These are phyloP conservation scores for Cichorium intybus DNA, from an alignment of 140 eudicot genomes.

Conservation along the genomic window DNA sequence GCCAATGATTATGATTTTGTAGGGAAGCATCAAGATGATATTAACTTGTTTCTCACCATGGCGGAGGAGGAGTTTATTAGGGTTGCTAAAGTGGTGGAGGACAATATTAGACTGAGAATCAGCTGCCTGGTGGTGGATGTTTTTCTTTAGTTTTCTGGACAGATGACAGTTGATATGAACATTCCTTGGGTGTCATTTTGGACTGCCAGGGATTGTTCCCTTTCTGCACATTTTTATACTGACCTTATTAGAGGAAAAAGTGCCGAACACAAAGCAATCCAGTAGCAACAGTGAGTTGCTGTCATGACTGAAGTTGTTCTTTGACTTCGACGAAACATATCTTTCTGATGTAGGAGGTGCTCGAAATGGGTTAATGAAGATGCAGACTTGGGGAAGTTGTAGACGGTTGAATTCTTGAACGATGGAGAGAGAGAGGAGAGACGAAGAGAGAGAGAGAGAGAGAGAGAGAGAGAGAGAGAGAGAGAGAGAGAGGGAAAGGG, in stretches of 20 bases:
- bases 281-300: too few species aligned
- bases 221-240: slow-evolving; percentile 48
- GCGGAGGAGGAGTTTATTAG: slow-evolving; percentile 34
- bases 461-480: too few species aligned
- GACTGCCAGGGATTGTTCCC: slow-evolving; percentile 49
- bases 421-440: too few species aligned
- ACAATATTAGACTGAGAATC: slow-evolving; percentile 35
- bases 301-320: too few species aligned
- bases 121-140: slow-evolving; percentile 58
- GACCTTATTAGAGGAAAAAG: slow-evolving; percentile 33
- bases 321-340: too few species aligned
- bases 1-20: slow-evolving; percentile 29
- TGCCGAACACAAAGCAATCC: slow-evolving; percentile 23
- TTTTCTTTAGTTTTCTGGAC: slow-evolving; percentile 46
- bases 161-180: slow-evolving; percentile 42
- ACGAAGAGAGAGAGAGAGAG: too few species aligned
- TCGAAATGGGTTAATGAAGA: too few species aligned
- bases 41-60: slow-evolving; percentile 32
- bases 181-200: slow-evolving; percentile 63
- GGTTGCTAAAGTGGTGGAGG: slow-evolving; percentile 31
- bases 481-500: too few species aligned
- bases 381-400: too few species aligned
- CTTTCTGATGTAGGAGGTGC: too few species aligned
- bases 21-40: slow-evolving; percentile 32
- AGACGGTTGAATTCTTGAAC: too few species aligned